phyloP scores from a whole-genome alignment of 345 rosid species.

The Cardiospermum halicacabum region DNA sequence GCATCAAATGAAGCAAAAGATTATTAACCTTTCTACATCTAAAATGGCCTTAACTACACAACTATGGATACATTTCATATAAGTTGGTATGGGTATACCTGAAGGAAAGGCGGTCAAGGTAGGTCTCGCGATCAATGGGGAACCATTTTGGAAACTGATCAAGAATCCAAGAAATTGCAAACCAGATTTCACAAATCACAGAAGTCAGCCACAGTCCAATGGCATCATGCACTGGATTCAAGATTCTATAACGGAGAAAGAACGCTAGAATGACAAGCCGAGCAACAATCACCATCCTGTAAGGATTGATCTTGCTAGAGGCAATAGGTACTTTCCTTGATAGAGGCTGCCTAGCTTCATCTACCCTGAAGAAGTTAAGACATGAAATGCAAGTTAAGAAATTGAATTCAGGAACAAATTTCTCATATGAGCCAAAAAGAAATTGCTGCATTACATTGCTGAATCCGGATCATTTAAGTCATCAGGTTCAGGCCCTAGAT shows the following conservation, averaged over 20 bases:
- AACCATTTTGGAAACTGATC: slow-evolving; percentile 98
- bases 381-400: neutral
- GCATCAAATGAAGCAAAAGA: slow-evolving; percentile 10
- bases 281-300: slow-evolving; percentile 89
- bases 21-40: neutral
- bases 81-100: slow-evolving; percentile 45
- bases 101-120: slow-evolving; percentile 82
- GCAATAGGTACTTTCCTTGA: slow-evolving; percentile 96
- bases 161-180: slow-evolving; percentile 94
- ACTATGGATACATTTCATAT: neutral
- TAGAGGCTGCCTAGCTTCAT: slow-evolving; percentile 89
- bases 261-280: slow-evolving; percentile 73
- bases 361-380: slow-evolving; percentile 49
- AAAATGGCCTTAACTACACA: neutral
- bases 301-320: slow-evolving; percentile 88
- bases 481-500: slow-evolving; percentile 69
- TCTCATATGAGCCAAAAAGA: neutral
- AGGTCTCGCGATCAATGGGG: slow-evolving; percentile 90
- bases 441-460: slow-evolving; percentile 42
- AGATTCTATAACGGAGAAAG: slow-evolving; percentile 75
- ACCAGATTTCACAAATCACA: slow-evolving; percentile 90
- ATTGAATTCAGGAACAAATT: neutral
- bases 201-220: slow-evolving; percentile 92
- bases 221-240: slow-evolving; percentile 88
- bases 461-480: slow-evolving; percentile 63